Conservation (phyloP, 106 monocot species). For the Allium cepa region DNA sequence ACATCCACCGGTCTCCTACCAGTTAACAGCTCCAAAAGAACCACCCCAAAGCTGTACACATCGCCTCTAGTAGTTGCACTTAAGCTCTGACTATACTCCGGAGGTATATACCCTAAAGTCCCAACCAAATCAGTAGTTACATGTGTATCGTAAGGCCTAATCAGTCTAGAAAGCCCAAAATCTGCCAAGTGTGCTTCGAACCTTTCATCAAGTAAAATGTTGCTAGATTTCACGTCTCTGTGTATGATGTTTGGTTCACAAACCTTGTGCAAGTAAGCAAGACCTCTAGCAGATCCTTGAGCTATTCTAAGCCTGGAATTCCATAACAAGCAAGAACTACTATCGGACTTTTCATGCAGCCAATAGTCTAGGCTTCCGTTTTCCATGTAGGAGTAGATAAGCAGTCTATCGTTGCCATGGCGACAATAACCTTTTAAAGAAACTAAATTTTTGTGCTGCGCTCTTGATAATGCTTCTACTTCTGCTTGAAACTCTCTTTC, state of each 20-base stretch:
- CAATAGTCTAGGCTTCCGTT: conserved; percentile 67
- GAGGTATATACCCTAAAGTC: conserved; percentile 63
- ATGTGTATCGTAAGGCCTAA: conserved; percentile 51
- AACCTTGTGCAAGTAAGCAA: conserved; percentile 49
- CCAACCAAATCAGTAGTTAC: conserved; percentile 67
- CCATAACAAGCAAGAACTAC: conserved; percentile 35
- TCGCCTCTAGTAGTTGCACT: conserved; percentile 53
- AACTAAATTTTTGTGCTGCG: conserved; percentile 58
- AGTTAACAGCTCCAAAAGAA: conserved; percentile 50
- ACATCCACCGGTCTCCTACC: conserved; percentile 55
- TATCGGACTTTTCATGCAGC: conserved; percentile 51
- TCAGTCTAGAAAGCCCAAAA: conserved; percentile 62
- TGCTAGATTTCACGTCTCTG: conserved; percentile 67
- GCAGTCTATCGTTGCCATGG: conserved; percentile 39
- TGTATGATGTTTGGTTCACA: conserved; percentile 61
- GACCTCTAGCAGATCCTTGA: conserved; percentile 49
- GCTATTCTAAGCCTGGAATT: conserved; percentile 42
- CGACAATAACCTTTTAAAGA: conserved; percentile 50
- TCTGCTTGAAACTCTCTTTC: conserved; percentile 63
- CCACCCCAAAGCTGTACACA: conserved; percentile 59
- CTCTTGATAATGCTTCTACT: conserved; percentile 55
- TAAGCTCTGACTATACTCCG: conserved; percentile 52
- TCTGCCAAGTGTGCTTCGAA: conserved; percentile 62
- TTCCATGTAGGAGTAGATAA: conserved; percentile 69
- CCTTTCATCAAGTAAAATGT: conserved; percentile 60